phyloP scores from a whole-genome alignment of 2,329 filamentous ascomycete species.

The Nemania diffusa region DNA sequence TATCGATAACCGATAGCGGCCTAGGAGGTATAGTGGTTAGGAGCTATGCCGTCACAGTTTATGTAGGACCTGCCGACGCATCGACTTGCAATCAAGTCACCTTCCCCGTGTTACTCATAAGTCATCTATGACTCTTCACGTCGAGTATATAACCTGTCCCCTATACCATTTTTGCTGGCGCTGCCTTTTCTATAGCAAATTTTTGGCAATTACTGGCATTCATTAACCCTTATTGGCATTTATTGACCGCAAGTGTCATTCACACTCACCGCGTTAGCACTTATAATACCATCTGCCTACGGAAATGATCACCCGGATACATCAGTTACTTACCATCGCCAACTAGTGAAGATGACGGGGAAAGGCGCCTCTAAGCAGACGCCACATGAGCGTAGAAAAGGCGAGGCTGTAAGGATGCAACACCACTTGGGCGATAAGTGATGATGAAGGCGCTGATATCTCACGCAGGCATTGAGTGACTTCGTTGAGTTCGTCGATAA shows the following conservation, averaged over 20 bases:
- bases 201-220: not conserved
- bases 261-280: not conserved
- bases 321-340: conserved; percentile 21
- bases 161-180: not conserved
- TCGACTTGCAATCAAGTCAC: conserved; percentile 3
- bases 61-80: not conserved
- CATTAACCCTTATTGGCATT: too few relatives aligned
- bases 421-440: not conserved
- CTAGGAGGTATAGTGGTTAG: not conserved
- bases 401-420: conserved; percentile 75
- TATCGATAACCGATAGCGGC: conserved; percentile 29
- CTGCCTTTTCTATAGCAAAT: not conserved
- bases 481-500: conserved; percentile 98
- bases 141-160: not conserved
- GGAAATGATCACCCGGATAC: conserved; percentile 48
- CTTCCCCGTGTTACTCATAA: conserved; percentile 31
- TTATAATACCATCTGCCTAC: conserved; percentile 4
- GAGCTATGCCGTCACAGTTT: conserved; percentile 34
- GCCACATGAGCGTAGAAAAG: conserved; percentile 83
- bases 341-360: conserved; percentile 59
- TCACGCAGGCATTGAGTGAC: conserved; percentile 79
- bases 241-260: not conserved
- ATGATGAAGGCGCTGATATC: conserved; percentile 10
- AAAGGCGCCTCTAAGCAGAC: conserved; percentile 69
- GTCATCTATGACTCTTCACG: conserved; percentile 31